Conservation (phyloP, 192 early-diverging fungal genomes). For the Umbelopsis vinacea region DNA sequence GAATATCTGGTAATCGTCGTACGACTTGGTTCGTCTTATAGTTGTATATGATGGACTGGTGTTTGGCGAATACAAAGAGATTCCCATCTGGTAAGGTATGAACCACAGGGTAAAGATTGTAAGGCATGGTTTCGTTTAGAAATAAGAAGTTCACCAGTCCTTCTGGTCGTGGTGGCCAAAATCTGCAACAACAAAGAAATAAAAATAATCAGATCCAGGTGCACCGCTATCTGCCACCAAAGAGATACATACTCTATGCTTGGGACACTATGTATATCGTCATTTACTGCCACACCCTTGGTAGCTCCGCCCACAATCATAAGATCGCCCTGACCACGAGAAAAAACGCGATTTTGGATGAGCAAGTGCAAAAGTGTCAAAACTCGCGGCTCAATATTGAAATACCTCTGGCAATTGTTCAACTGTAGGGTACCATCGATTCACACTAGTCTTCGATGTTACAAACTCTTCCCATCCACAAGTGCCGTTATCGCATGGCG, state of each 20-base stretch:
- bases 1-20: constrained; percentile 48
- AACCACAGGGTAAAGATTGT: constrained; percentile 55
- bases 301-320: constrained; percentile 61
- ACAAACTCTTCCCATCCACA: constrained; percentile 54
- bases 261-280: constrained; percentile 45
- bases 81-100: constrained; percentile 56
- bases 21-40: constrained; percentile 44
- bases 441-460: constrained; percentile 35
- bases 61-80: constrained; percentile 57
- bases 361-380: too few species aligned
- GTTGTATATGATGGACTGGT: constrained; percentile 56
- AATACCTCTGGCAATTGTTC: constrained; percentile 38
- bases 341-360: not conserved
- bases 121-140: constrained; percentile 51
- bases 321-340: constrained; percentile 43
- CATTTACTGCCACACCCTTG: constrained; percentile 44
- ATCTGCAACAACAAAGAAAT: constrained; percentile 29
- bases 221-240: too few species aligned
- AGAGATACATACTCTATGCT: constrained; percentile 43
- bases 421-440: constrained; percentile 60
- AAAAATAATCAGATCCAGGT: too few species aligned
- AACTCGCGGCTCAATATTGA: too few species aligned
- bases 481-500: constrained; percentile 45
- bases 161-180: constrained; percentile 38
- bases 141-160: constrained; percentile 45